A percentile compares a stretch with the other conserved stretches of the same genome.
phyloP scores from a whole-genome alignment of 768 basidiomycete species.

The Auricularia cornea region DNA sequence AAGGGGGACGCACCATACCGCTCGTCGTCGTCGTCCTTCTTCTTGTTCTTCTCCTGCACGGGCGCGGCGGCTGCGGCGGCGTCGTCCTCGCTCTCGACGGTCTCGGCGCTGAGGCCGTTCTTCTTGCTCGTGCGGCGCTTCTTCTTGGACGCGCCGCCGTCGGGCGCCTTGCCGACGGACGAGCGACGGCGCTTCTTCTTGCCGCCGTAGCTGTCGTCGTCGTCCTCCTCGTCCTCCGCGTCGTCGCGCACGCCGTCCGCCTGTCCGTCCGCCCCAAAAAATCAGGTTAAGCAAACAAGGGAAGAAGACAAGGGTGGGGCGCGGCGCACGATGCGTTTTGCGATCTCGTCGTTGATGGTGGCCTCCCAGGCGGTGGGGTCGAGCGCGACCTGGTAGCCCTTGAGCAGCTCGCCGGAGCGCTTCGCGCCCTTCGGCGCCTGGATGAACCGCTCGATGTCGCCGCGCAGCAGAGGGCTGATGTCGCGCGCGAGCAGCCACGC shows the following conservation, averaged over 20 bases:
- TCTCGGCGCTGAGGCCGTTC: slow-evolving; percentile 34
- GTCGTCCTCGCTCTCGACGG: slow-evolving; percentile 40
- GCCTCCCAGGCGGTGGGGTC: slow-evolving; percentile 61
- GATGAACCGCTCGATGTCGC: slow-evolving; percentile 82
- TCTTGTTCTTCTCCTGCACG: slow-evolving; percentile 44
- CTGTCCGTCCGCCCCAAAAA: too few species aligned
- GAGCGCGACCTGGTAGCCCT: slow-evolving; percentile 56
- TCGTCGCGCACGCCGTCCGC: slow-evolving; percentile 30
- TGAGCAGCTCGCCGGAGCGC: slow-evolving; percentile 63
- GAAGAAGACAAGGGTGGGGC: slow-evolving; percentile 34
- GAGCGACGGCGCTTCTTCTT: slow-evolving; percentile 31
- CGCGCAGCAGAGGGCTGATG: slow-evolving; percentile 63
- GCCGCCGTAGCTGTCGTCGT: slow-evolving; percentile 14
- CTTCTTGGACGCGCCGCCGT: slow-evolving; percentile 20
- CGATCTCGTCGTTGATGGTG: slow-evolving; percentile 32
- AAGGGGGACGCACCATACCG: slow-evolving; percentile 16
- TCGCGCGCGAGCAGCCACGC: slow-evolving; percentile 81
- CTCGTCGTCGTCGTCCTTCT: slow-evolving; percentile 55
- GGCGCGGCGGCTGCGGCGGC: slow-evolving; percentile 49
- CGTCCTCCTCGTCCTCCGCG: slow-evolving; percentile 45
- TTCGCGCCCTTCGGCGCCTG: slow-evolving; percentile 53
- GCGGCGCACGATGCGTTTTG: slow-evolving; percentile 16
- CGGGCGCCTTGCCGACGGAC: slow-evolving; percentile 31
- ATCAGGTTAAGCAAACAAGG: too few species aligned
- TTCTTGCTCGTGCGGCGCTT: slow-evolving; percentile 27